Evolutionary conservation across 345 rosid genomes (phyloP), one percentile per base, ranked within the genome.

Genomic region (Isatis tinctoria): DNA sequence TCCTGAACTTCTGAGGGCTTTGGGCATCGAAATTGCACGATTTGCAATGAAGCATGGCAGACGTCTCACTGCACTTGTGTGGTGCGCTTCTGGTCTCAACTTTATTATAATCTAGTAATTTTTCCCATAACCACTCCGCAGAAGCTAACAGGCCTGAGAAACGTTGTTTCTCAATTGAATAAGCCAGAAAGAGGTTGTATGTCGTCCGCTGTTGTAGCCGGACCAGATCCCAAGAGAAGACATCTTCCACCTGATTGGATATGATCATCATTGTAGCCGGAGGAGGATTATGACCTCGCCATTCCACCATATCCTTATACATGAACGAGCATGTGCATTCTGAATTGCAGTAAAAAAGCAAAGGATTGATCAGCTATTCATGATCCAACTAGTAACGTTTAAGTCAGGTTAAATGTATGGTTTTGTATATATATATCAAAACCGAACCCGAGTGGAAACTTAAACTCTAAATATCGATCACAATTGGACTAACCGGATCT

Each of bases 251-350:
- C 0, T 6, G 9, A 27, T 40, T 14, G 37, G 67, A 62, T 43
- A 62, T 43, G 52, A 61, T 18, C 56, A 65, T 65, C 27, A 65
- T 18, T 11, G 32, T 13, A 35, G 58, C 58, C 13, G 70, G 70
- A 66, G 70, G 59, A 4, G 70, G 58, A 65, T 48, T 65, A 2
- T 3, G 10, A 10, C 0, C 0, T 35, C 2, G 24, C 60, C 59
- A 49, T 4, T 13, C 7, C 5, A 4, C 2, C 45, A 49, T 3
- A 49, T 66, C n/a, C 9, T 0, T 0, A 51, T 1, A 22, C 70
- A 66, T 66, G 47, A 24, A 1, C 4, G 2, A 3, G 60, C 5
- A 9, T 17, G 6, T 40, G 35, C 8, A 1, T 0, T 3, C 26
- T 22, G 24, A 22, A 22, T 22, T 22, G n/a, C n/a, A n/a, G n/a